Percentiles rank a stretch among this genome's conserved stretches.
Evolutionary conservation across 31 red algal genomes (phyloP).

Genomic region (Porphyra umbilicalis): DNA sequence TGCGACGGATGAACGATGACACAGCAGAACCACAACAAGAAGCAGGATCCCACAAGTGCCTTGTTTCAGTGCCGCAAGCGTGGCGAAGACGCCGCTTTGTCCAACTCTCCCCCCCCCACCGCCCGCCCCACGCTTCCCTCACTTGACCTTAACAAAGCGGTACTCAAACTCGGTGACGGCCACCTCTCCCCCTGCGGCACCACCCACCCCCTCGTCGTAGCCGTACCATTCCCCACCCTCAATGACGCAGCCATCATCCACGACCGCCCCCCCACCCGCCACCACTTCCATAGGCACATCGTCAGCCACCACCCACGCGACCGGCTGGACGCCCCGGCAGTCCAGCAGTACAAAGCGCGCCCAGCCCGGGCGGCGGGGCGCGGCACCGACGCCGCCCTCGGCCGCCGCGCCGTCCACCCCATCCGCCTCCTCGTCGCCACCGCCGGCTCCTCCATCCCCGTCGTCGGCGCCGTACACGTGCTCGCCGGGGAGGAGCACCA

Average conservation of each 20-base stretch:
- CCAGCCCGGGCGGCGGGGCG: conserved; percentile 23
- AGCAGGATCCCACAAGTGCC: too few relatives aligned
- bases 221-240: conserved; percentile 49
- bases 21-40: too few relatives aligned
- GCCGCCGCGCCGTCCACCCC: background rate
- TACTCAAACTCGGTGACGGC: conserved; percentile 33
- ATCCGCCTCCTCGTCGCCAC: background rate
- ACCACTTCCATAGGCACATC: conserved; percentile 41
- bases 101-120: too few relatives aligned
- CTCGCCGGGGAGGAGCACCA: conserved; percentile 20
- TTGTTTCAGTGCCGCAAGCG: too few relatives aligned
- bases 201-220: conserved; percentile 41
- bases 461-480: conserved; percentile 16
- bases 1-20: too few relatives aligned
- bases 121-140: too few relatives aligned
- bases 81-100: too few relatives aligned
- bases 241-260: conserved; percentile 44
- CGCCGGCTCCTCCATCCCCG: background rate
- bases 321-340: conserved; percentile 39
- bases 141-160: conserved; percentile 25
- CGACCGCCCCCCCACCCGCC: conserved; percentile 5
- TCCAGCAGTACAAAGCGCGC: conserved; percentile 24
- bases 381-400: background rate
- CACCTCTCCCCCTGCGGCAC: conserved; percentile 18
- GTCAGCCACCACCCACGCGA: conserved; percentile 15